Percentiles rank a stretch among this genome's conserved stretches.
Conservation (phyloP, 495 filamentous ascomycete genomes). For the Aspergillus incahuasiensis region DNA sequence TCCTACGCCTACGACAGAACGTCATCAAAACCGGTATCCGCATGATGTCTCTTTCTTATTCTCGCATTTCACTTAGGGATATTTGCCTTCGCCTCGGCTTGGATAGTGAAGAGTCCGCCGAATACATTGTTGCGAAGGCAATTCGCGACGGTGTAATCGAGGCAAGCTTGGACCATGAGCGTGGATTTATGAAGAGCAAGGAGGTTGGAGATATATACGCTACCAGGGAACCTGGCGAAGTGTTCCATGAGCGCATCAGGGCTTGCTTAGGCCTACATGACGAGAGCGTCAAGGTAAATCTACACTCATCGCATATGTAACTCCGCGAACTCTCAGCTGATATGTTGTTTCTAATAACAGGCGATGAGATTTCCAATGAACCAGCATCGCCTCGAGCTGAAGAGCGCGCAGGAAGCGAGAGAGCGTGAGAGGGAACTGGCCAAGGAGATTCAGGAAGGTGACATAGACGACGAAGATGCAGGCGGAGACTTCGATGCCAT, state of each 20-base stretch:
- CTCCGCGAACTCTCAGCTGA: slow-evolving; percentile 13
- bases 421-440: slow-evolving; percentile 94
- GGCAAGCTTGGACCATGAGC: slow-evolving; percentile 87
- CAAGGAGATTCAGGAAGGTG: slow-evolving; percentile 98
- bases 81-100: slow-evolving; percentile 92
- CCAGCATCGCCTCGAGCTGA: slow-evolving; percentile 93
- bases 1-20: slow-evolving; percentile 90
- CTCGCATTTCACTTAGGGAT: slow-evolving; percentile 92
- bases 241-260: slow-evolving; percentile 91
- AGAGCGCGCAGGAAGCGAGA: slow-evolving; percentile 94
- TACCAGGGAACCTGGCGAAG: slow-evolving; percentile 90
- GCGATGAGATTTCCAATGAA: slow-evolving; percentile 99
- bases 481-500: slow-evolving; percentile 96
- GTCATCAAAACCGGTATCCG: slow-evolving; percentile 99
- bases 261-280: slow-evolving; percentile 90
- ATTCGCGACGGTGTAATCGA: slow-evolving; percentile 98
- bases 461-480: slow-evolving; percentile 95
- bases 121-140: slow-evolving; percentile 98
- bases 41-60: slow-evolving; percentile 98
- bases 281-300: slow-evolving; percentile 89
- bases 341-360: slow-evolving; percentile 35
- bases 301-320: background rate
- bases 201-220: slow-evolving; percentile 92
- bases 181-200: slow-evolving; percentile 98
- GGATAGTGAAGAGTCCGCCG: slow-evolving; percentile 91